phyloP scores from a whole-genome alignment of 108 stramenopile genomes.

The Stephanodiscus triporus region DNA sequence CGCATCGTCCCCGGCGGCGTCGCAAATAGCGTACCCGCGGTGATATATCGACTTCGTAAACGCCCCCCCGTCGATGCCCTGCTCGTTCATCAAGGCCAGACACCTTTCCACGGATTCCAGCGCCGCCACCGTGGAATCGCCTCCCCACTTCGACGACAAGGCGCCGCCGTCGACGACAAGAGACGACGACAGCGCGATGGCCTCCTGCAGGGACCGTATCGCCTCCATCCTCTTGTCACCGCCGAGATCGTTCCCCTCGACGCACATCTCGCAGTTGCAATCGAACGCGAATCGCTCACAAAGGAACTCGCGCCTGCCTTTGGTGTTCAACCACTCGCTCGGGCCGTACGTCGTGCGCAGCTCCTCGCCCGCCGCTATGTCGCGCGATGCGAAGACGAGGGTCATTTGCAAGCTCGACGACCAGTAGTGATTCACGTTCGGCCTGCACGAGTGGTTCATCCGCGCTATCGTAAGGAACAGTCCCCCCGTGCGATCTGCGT shows the following conservation, averaged over 20 bases:
- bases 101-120: conserved; percentile 5
- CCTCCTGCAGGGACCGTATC: conserved; percentile 24
- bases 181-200: conserved; percentile 6
- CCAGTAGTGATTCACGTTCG: conserved; percentile 25
- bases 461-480: conserved; percentile 13
- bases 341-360: conserved; percentile 20
- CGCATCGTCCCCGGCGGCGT: conserved; percentile 10
- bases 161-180: too few relatives aligned
- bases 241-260: conserved; percentile 22
- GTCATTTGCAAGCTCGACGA: conserved; percentile 1
- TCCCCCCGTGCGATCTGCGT: not conserved
- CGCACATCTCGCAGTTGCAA: conserved; percentile 33
- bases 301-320: conserved; percentile 16
- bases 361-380: conserved; percentile 19
- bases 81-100: conserved; percentile 16
- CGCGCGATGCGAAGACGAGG: conserved; percentile 18
- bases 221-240: conserved; percentile 31
- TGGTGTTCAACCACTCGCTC: conserved; percentile 2
- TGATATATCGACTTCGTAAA: conserved; percentile 19
- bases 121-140: not conserved
- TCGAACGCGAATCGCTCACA: conserved; percentile 23
- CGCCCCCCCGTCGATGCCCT: conserved; percentile 11
- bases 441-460: conserved; percentile 16
- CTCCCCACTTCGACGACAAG: not conserved
- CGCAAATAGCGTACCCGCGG: conserved; percentile 15